Evolutionary conservation across 2,329 filamentous ascomycete genomes (phyloP).

Genomic region (Colletotrichum zoysiae): DNA sequence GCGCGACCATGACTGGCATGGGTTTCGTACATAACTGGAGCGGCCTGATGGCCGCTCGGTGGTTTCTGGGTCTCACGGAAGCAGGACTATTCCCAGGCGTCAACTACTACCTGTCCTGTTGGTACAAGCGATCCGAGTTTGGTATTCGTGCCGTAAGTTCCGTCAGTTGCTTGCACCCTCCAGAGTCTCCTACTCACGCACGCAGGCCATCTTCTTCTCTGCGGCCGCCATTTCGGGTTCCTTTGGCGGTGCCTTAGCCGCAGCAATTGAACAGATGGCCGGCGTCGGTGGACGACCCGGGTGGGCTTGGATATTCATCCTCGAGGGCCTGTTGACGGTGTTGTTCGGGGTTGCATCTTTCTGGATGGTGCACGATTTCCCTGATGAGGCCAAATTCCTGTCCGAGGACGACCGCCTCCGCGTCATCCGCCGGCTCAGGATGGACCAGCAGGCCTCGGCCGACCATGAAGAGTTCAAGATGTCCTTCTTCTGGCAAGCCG

Average conservation of each 20-base stretch:
- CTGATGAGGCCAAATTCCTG: constrained; percentile 80
- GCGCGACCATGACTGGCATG: constrained; percentile 76
- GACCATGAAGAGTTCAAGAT: constrained; percentile 81
- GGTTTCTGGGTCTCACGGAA: constrained; percentile 81
- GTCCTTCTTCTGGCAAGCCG: constrained; percentile 76
- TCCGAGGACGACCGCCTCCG: constrained; percentile 76
- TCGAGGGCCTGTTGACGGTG: constrained; percentile 79
- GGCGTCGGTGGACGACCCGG: constrained; percentile 69
- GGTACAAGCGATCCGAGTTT: constrained; percentile 85
- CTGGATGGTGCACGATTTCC: constrained; percentile 87
- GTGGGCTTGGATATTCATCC: constrained; percentile 76
- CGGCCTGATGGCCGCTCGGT: constrained; percentile 74
- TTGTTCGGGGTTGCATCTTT: constrained; percentile 76
- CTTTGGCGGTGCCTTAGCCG: constrained; percentile 80
- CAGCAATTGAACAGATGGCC: constrained; percentile 78
- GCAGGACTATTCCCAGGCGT: constrained; percentile 82
- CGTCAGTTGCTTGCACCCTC: rapidly evolving
- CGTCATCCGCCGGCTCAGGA: constrained; percentile 76
- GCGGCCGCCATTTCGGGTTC: constrained; percentile 84
- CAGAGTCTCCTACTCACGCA: background rate
- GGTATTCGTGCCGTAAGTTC: constrained; percentile 72
- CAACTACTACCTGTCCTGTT: constrained; percentile 85
- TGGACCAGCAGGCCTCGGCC: constrained; percentile 81
- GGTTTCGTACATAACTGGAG: constrained; percentile 74
- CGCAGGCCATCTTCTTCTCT: constrained; percentile 81